Conservation (phyloP, 1,284 basidiomycete genomes). For the Ganoderma boninense region DNA sequence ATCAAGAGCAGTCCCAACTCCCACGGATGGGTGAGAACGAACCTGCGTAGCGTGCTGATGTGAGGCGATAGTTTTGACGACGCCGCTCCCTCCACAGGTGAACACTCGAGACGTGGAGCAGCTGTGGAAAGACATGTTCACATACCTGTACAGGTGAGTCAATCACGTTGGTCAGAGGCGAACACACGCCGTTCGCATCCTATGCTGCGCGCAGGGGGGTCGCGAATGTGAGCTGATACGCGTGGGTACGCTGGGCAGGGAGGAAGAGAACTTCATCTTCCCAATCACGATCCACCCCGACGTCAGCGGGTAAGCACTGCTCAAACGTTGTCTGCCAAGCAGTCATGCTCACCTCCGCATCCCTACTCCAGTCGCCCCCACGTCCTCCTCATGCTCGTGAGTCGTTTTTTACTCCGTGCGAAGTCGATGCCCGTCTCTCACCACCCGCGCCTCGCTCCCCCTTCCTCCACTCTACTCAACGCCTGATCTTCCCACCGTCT, state of each 20-base stretch:
- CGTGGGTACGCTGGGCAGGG: conserved; percentile 44
- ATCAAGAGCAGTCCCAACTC: conserved; percentile 72
- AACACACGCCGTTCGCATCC: neutral
- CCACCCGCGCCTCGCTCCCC: neutral
- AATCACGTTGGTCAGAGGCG: neutral
- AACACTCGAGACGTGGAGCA: conserved; percentile 73
- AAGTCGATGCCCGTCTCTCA: neutral
- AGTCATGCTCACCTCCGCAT: neutral
- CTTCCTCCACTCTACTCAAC: neutral
- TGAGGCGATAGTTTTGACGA: neutral
- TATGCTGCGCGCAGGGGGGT: neutral
- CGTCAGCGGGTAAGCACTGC: conserved; percentile 63
- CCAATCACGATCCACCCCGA: conserved; percentile 81
- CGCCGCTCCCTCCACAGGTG: conserved; percentile 50
- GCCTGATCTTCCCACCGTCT: neutral
- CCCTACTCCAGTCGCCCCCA: conserved; percentile 48
- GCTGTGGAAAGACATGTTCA: conserved; percentile 80
- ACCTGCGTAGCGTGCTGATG: neutral
- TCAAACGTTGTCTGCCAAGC: neutral
- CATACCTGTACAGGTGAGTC: conserved; percentile 66
- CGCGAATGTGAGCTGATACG: neutral
- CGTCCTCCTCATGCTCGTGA: conserved; percentile 78
- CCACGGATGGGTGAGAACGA: conserved; percentile 64
- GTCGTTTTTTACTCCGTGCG: conserved; percentile 18
- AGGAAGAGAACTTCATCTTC: conserved; percentile 77